Evolutionary conservation across 306 rosid species (phyloP).

Genomic region (Cicer chorassanicum): DNA sequence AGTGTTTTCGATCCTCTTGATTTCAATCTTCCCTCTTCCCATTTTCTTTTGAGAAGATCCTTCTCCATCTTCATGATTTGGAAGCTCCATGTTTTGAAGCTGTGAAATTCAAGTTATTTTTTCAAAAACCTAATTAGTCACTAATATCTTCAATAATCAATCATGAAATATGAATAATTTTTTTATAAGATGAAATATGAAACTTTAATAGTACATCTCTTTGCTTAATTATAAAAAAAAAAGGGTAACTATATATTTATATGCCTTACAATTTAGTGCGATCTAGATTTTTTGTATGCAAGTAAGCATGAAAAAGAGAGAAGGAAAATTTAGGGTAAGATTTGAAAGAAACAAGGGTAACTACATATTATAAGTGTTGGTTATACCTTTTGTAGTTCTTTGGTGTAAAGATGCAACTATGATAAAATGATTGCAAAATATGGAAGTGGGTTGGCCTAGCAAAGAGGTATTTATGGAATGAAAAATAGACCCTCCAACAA

Average conservation of each 20-base stretch:
- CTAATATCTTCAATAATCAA: neutral
- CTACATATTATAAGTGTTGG: neutral
- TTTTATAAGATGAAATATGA: too few species aligned
- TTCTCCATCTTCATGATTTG: conserved; percentile 59
- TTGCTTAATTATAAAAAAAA: neutral
- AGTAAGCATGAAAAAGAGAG: conserved; percentile 44
- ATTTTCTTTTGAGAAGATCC: conserved; percentile 73
- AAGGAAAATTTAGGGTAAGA: conserved; percentile 11
- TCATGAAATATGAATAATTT: neutral
- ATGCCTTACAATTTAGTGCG: conserved; percentile 7
- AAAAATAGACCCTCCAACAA: conserved; percentile 72
- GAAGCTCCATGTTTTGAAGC: conserved; percentile 63
- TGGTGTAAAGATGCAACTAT: conserved; percentile 37
- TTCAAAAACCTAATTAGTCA: neutral
- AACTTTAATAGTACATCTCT: neutral
- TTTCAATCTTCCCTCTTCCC: conserved; percentile 93
- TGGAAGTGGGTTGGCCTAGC: conserved; percentile 55
- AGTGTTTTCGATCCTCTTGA: conserved; percentile 88
- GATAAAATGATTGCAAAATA: conserved; percentile 50
- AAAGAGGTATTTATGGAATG: conserved; percentile 60
- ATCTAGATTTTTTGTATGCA: conserved; percentile 29
- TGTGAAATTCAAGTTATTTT: conserved; percentile 9
- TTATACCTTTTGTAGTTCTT: conserved; percentile 44
- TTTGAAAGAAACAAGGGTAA: conserved; percentile 29
- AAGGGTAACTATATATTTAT: neutral